phyloP scores from a whole-genome alignment of 2,329 filamentous ascomycete species.

The Didymella arachidicola region DNA sequence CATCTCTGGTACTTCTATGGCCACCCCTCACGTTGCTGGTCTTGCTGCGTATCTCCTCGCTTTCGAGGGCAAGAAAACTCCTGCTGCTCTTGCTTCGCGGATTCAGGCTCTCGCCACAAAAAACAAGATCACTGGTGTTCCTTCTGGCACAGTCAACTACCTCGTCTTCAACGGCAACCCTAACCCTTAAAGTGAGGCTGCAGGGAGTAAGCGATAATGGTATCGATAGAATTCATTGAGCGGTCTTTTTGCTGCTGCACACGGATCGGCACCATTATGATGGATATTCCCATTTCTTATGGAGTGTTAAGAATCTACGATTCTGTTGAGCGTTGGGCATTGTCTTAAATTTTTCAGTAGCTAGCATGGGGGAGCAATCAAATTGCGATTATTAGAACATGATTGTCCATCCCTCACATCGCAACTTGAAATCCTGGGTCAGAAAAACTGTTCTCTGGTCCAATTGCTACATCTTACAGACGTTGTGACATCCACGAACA shows the following conservation, averaged over 20 bases:
- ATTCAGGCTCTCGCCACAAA: slow-evolving; percentile 55
- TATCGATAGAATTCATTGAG: background rate
- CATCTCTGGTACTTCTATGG: slow-evolving; percentile 52
- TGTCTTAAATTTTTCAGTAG: background rate
- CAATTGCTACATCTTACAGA: background rate
- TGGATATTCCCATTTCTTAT: slow-evolving; percentile 2
- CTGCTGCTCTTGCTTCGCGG: slow-evolving; percentile 58
- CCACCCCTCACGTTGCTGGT: slow-evolving; percentile 56
- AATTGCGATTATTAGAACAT: background rate
- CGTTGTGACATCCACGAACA: background rate
- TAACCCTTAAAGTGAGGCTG: background rate
- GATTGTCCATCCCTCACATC: background rate
- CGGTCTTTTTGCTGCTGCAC: slow-evolving; percentile 1
- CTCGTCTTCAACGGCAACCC: slow-evolving; percentile 64
- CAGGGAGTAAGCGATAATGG: background rate
- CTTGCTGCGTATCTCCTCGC: slow-evolving; percentile 74
- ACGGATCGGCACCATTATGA: background rate
- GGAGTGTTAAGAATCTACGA: background rate
- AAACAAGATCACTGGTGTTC: slow-evolving; percentile 54
- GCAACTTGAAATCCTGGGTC: background rate
- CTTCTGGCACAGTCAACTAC: slow-evolving; percentile 59
- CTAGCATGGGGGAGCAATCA: background rate
- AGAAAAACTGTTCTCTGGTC: background rate
- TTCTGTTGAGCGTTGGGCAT: background rate
- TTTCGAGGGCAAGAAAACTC: slow-evolving; percentile 56